A percentile compares a stretch with the other conserved stretches of the same genome.
phyloP scores from a whole-genome alignment of 2,329 filamentous ascomycete genomes.

The Verticillium tricorpus region DNA sequence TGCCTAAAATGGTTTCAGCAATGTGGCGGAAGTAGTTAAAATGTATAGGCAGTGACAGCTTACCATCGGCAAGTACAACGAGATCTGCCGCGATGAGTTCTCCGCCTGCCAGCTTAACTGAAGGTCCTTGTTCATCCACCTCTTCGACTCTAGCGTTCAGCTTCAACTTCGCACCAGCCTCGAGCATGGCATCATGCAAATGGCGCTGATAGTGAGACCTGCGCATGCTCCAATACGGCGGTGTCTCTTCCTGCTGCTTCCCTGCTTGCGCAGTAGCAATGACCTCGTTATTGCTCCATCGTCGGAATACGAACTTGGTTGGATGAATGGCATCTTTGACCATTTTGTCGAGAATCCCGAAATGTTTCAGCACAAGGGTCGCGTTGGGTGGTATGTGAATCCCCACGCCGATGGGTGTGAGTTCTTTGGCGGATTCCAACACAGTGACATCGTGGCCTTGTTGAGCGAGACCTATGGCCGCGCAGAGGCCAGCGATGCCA shows the following conservation, averaged over 20 bases:
- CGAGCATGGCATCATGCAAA: not conserved
- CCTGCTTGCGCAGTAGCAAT: not conserved
- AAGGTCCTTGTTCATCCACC: not conserved
- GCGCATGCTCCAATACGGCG: conserved; percentile 1
- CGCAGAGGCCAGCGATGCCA: not conserved
- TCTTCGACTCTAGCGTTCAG: not conserved
- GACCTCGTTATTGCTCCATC: not conserved
- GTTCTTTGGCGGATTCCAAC: not conserved
- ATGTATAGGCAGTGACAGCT: not conserved
- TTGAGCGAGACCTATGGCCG: not conserved
- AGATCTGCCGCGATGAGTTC: not conserved
- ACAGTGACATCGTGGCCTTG: not conserved
- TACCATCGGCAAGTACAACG: not conserved
- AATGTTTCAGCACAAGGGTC: not conserved
- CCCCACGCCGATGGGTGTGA: not conserved
- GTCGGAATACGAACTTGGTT: not conserved
- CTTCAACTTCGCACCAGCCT: not conserved
- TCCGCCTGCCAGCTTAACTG: not conserved
- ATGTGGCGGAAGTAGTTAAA: not conserved
- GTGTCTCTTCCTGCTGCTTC: not conserved
- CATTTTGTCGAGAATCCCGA: not conserved
- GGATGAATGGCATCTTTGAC: not conserved
- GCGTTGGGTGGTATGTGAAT: conserved; percentile 1
- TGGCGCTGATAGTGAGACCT: not conserved
- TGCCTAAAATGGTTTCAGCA: not conserved